Base-by-base conservation (phyloP, 352 stramenopile species). In the Lagenidium sp. region DNA sequence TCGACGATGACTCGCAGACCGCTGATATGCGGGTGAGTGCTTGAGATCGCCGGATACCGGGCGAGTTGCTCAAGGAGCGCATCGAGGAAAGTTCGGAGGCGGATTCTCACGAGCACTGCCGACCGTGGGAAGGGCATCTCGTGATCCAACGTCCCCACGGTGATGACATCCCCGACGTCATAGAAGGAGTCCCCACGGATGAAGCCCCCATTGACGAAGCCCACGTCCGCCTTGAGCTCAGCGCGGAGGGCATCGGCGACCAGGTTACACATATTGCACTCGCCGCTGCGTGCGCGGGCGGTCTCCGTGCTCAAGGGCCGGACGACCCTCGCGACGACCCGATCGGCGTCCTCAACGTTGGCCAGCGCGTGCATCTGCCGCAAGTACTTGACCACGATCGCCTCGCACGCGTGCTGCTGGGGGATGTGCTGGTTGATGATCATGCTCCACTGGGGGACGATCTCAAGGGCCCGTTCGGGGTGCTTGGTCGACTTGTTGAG, bases 171-270 rank as follows among this genome's bases (percentile, higher is more conserved):
- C 25, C 68, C 67, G 0, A 76, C 56, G 16, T 51, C 42, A 47
- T 91, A 89, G n/a, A 72, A 54, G 32, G 60, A 68, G 36, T 94
- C 71, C 23, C 78, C 81, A 31, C 78, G 68, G 37, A 91, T 89
- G 52, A 90, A 94, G 3, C 81, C 81, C 39, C 81, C 81, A 44
- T 94, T 94, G 50, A 93, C 87, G 35, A 90, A 63, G 10, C 71
- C 75, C 21, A 88, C 53, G 40, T 81, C 65, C 7, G 68, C 59
- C 10, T 41, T 42, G 21, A 94, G 45, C 40, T 85, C 59, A 36
- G 34, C 78, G 1, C 63, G 71, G 30, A 94, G 57, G 1, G 76
- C 78, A 53, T 94, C 81, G 3, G 81, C 74, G 2, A 94, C 60
- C 26, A 94, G 37, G 36, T 94, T 91, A 22, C 71, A 74, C 28